These are phyloP conservation scores for Vaccinium corymbosum DNA, from an alignment of 148 eudicot genomes.

Conservation along the genomic window DNA sequence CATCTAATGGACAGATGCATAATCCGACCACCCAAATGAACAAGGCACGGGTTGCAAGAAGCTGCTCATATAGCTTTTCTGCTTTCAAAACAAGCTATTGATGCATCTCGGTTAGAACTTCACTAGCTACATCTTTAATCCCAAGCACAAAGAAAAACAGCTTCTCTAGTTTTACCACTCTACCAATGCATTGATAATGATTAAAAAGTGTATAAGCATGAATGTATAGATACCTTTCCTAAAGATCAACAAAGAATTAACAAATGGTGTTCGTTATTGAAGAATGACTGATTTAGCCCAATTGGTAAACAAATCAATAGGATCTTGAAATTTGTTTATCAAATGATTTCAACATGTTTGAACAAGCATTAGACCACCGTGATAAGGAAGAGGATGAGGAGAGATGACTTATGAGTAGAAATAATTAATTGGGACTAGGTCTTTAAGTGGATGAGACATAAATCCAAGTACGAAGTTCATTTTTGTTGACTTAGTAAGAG, in stretches of 20 bases:
- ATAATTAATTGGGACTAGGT: background rate
- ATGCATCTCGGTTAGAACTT: background rate
- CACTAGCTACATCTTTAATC: background rate
- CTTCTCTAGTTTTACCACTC: background rate
- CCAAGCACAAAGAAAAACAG: background rate
- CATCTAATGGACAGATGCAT: background rate
- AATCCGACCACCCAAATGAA: background rate
- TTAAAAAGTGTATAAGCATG: background rate
- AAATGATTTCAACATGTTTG: background rate
- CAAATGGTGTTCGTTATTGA: background rate
- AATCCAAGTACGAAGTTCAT: background rate
- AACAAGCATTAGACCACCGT: background rate
- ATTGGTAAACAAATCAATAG: background rate
- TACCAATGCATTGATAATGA: background rate
- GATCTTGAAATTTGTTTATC: background rate
- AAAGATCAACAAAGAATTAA: background rate
- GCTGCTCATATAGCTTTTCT: too few relatives aligned
- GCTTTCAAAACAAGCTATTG: too few relatives aligned
- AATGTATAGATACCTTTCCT: background rate
- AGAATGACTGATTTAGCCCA: background rate
- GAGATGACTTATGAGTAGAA: background rate
- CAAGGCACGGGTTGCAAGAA: too few relatives aligned
- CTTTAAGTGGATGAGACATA: background rate
- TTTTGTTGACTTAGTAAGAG: background rate
- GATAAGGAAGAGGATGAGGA: background rate